phyloP scores from a whole-genome alignment of 2,329 filamentous ascomycete genomes.

The Chalaropsis ovoidea region DNA sequence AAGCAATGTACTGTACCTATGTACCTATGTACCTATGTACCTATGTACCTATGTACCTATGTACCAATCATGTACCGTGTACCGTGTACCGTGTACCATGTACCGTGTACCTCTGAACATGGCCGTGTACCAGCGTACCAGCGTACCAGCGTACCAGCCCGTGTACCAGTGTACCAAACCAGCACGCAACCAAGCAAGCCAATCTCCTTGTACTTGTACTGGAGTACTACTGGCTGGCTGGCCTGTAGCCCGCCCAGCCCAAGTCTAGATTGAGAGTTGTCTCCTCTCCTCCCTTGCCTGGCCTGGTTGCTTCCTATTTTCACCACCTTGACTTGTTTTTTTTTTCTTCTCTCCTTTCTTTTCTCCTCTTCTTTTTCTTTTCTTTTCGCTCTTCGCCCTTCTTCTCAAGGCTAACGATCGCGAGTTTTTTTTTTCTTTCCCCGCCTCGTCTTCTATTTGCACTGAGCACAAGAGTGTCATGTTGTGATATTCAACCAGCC shows the following conservation, averaged over 20 bases:
- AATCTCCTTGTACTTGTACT: not conserved
- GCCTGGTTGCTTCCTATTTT: not conserved
- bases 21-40: not conserved
- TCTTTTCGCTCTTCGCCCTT: not conserved
- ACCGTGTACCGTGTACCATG: too few species aligned
- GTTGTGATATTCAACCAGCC: not conserved
- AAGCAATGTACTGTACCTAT: not conserved
- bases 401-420: not conserved
- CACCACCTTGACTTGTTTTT: not conserved
- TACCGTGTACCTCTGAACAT: too few species aligned
- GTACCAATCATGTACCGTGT: too few species aligned
- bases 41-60: too few species aligned
- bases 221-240: too few species aligned
- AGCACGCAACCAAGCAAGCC: too few species aligned
- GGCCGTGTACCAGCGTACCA: too few species aligned
- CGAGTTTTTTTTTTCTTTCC: not conserved
- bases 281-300: constrained; percentile 10
- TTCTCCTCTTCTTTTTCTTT: not conserved
- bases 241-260: not conserved
- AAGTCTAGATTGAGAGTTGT: not conserved
- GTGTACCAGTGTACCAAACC: too few species aligned
- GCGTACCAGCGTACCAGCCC: too few species aligned
- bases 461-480: constrained; percentile 1
- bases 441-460: not conserved
- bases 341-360: not conserved